Conservation (phyloP, 1,139 yeast genomes). For the Casaregolazyma lundiana region DNA sequence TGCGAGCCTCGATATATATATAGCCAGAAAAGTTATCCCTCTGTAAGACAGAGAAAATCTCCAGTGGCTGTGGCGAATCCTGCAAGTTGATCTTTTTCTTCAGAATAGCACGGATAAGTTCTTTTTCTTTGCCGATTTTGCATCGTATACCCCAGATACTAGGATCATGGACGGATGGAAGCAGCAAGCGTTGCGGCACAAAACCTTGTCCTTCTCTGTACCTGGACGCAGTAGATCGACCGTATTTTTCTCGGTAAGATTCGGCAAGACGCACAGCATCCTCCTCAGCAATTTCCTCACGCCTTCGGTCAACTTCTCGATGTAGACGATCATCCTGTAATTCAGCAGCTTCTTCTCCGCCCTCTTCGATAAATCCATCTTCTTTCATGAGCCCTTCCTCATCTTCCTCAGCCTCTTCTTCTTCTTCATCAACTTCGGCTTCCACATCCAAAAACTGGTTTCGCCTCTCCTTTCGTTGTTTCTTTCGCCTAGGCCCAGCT, state of each 20-base stretch:
- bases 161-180: conserved; percentile 96
- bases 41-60: conserved; percentile 87
- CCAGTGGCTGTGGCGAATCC: conserved; percentile 55
- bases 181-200: conserved; percentile 86
- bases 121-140: conserved; percentile 90
- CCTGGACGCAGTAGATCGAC: conserved; percentile 75
- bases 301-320: conserved; percentile 84
- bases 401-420: conserved; percentile 91
- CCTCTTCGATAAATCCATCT: conserved; percentile 45
- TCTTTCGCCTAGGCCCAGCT: conserved; percentile 49
- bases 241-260: conserved; percentile 86
- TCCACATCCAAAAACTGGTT: conserved; percentile 97
- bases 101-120: conserved; percentile 74
- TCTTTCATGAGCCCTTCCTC: conserved; percentile 85
- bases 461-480: conserved; percentile 63
- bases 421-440: conserved; percentile 98
- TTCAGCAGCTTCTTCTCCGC: conserved; percentile 50
- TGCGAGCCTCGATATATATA: conserved; percentile 89
- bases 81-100: conserved; percentile 73
- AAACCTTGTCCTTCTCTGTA: conserved; percentile 85
- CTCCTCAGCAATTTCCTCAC: conserved; percentile 86
- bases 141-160: conserved; percentile 94
- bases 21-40: conserved; percentile 90
- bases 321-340: conserved; percentile 70
- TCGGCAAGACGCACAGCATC: conserved; percentile 95